Percentiles rank a stretch among this genome's conserved stretches.
These are phyloP conservation scores for Penicillium pulvis DNA, from an alignment of 495 filamentous ascomycete species.

Conservation along the genomic window DNA sequence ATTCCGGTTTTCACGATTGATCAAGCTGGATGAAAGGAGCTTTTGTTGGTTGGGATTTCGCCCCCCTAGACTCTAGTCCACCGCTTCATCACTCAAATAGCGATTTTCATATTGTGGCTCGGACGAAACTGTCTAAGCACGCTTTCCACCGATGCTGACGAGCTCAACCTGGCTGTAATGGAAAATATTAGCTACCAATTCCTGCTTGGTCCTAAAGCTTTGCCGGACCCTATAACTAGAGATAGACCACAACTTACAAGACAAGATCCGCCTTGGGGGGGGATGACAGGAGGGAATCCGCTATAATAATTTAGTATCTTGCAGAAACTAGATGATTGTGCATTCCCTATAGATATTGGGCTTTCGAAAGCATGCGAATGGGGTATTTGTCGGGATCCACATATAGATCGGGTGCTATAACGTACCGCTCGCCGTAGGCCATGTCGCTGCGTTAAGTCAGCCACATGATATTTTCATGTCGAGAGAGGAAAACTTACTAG, in stretches of 20 bases:
- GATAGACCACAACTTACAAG: conserved; percentile 45
- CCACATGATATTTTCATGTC: too few species aligned
- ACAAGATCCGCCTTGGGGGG: conserved; percentile 45
- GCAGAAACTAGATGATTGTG: not conserved
- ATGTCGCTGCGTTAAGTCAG: conserved; percentile 75
- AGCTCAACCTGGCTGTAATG: conserved; percentile 47
- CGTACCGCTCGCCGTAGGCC: conserved; percentile 75
- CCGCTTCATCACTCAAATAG: not conserved
- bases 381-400: not conserved
- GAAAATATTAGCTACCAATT: conserved; percentile 5
- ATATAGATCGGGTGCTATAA: not conserved
- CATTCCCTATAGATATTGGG: not conserved
- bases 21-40: not conserved
- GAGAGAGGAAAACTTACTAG: too few species aligned
- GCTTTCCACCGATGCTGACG: conserved; percentile 44
- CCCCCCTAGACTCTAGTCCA: not conserved
- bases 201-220: too few species aligned
- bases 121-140: not conserved
- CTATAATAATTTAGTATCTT: conserved; percentile 22
- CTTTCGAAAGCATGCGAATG: not conserved
- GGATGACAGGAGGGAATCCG: conserved; percentile 67
- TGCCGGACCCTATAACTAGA: not conserved
- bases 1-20: not conserved
- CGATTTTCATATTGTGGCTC: too few species aligned
- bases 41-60: not conserved